Evolutionary conservation across 73 alveolate genomes (phyloP), one percentile per base, ranked within the genome.

Genomic region (Paramecium caudatum): DNA sequence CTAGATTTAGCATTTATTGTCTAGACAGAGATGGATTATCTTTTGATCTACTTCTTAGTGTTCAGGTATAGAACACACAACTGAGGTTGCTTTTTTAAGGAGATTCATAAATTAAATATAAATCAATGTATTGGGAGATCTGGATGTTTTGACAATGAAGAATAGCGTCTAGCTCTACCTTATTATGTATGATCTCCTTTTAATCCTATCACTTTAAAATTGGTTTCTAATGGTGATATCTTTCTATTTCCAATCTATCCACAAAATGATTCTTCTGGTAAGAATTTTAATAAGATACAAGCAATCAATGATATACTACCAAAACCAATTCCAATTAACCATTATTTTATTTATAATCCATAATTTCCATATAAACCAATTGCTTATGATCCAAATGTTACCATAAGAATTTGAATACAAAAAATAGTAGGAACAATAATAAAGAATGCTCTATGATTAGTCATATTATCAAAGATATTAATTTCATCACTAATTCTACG

Each of bases 401-500:
- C 74, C 45, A 83, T 36, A 21, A 83, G 36, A 16, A 83, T 25
- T 33, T 83, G 16, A 39, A 48, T 27, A 3, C 46, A 34, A n/a
- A 83, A 55, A 9, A 83, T 83, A 16, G 34, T 33, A 4, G 82
- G 82, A 10, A 83, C 82, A 9, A 83, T 55, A 5, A 55, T 36
- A 16, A 83, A 63, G 92, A 83, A 83, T 4, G 82, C 85, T 15
- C 62, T 47, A 15, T 83, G 80, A 12, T 55, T 50, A 2, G 23
- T 9, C 3, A 83, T 50, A 6, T 74, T 92, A 36, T 90, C 95
- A 55, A 96, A 97, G 39, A 94, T 61, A 62, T 94, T 94, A 30
- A 94, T 37, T 70, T 97, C 98, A 65, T 97, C 99, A 81, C 93
- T 91, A 36, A 97, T 95, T 25, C 91, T 93, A 90, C 99, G 90